Base-by-base conservation (phyloP, 2,329 filamentous ascomycete genomes). In the Ophiostoma sp. region DNA sequence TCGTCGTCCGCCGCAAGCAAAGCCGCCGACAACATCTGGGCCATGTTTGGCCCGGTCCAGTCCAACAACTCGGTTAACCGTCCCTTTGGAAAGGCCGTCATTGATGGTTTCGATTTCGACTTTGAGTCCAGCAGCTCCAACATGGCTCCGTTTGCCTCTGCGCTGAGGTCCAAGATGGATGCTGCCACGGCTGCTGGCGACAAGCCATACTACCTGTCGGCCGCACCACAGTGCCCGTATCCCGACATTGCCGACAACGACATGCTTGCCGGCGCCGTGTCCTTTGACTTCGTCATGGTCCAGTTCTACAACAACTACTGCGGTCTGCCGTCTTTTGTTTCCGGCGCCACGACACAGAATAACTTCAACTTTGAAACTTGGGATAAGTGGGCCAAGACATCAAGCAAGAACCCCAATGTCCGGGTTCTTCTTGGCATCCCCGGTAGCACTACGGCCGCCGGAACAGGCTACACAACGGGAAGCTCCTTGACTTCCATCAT, bases 101-200 rank as follows among this genome's bases (percentile, higher is more conserved):
- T 94, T 57, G 91, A 94, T 79, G 92, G 92, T 4, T 93, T 94
- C 80, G 92, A 94, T 81, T 89, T 94, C 76, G 92, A 94, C 80
- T 90, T 94, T 75, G 92, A 94, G 82, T 84, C 87, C 4, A 80
- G 81, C 2, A 86, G 87, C 17, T 80, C 81, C 66, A 90, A 92
- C 81, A 89, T 91, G 82, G 84, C 83, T 0, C 82, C 87, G 0
- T 92, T 93, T 77, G 90, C 86, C 1, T 82, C 84, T 50, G 83
- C 86, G 71, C 85, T 93, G 11, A 87, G 90, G 39, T 77, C 79
- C 19, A 80, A 85, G 45, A 90, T 90, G 84, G 83, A 89, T 76
- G 82, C 82, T 25, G 85, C 87, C 59, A 81, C 78, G 0, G 83
- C 81, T 28, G 84, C 85, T 31, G 81, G 78, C 0, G 83, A 83